These are phyloP conservation scores for Antrodiella citrinella DNA, from an alignment of 768 basidiomycete species.

Conservation along the genomic window DNA sequence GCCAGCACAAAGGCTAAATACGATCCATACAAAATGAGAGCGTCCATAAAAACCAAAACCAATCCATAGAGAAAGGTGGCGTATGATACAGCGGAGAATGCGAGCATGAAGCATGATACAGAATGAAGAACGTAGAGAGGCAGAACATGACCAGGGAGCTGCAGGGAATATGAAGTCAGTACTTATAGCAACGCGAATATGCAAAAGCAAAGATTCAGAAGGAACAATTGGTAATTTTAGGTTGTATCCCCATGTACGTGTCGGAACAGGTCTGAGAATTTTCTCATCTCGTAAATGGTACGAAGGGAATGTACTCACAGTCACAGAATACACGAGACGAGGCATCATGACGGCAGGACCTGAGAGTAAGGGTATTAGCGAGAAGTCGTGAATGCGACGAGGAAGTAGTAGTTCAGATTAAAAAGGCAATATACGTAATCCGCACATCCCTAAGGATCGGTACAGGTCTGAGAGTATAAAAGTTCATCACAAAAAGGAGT, in stretches of 20 bases:
- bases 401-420: conserved; percentile 25
- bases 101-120: neutral
- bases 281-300: conserved; percentile 36
- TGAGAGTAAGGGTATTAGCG: conserved; percentile 5
- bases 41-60: conserved; percentile 14
- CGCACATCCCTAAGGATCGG: conserved; percentile 46
- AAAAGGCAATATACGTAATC: conserved; percentile 62
- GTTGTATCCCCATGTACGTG: conserved; percentile 44
- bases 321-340: conserved; percentile 1
- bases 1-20: no score
- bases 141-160: no score
- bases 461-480: conserved; percentile 66
- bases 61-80: no score
- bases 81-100: neutral
- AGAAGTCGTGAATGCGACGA: conserved; percentile 2
- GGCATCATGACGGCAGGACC: conserved; percentile 12
- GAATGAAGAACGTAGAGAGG: neutral
- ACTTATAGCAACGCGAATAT: neutral
- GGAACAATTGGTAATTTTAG: conserved; percentile 43
- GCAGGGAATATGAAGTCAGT: neutral
- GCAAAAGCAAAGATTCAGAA: conserved; percentile 18
- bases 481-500: conserved; percentile 46
- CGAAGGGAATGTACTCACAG: conserved; percentile 10
- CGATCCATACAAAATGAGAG: no score
- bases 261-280: conserved; percentile 67